Evolutionary conservation across 352 stramenopile species (phyloP).

Genomic region (Discostella stelligera): DNA sequence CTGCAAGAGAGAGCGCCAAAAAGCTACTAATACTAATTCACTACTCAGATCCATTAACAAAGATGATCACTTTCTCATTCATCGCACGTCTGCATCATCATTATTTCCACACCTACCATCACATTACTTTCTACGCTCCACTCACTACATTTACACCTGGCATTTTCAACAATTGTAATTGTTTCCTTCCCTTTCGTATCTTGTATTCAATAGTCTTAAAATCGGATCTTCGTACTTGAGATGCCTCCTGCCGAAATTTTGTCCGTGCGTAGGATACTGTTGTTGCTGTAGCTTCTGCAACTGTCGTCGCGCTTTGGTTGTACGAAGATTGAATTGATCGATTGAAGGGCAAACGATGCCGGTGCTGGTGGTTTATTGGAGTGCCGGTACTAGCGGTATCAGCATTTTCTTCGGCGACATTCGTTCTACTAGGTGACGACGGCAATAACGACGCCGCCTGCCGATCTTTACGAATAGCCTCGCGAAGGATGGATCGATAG

Average conservation of each 20-base stretch:
- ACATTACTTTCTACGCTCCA: conserved; percentile 13
- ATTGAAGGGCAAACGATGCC: neutral
- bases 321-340: neutral
- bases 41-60: no score
- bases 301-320: neutral
- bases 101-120: neutral
- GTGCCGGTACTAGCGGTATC: no score
- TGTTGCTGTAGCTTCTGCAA: neutral
- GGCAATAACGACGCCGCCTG: neutral
- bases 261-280: conserved; percentile 52
- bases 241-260: conserved; percentile 68
- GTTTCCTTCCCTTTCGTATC: conserved; percentile 73
- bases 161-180: conserved; percentile 78
- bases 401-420: neutral
- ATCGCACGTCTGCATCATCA: neutral
- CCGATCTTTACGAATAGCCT: conserved; percentile 67
- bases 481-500: conserved; percentile 67
- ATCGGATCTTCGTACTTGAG: conserved; percentile 54
- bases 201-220: conserved; percentile 78
- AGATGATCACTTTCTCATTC: neutral
- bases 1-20: no score
- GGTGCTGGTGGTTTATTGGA: neutral
- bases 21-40: no score
- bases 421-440: neutral
- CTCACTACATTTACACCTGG: conserved; percentile 60